These are phyloP conservation scores for Anacardium occidentale DNA, from an alignment of 345 rosid genomes.

Conservation along the genomic window DNA sequence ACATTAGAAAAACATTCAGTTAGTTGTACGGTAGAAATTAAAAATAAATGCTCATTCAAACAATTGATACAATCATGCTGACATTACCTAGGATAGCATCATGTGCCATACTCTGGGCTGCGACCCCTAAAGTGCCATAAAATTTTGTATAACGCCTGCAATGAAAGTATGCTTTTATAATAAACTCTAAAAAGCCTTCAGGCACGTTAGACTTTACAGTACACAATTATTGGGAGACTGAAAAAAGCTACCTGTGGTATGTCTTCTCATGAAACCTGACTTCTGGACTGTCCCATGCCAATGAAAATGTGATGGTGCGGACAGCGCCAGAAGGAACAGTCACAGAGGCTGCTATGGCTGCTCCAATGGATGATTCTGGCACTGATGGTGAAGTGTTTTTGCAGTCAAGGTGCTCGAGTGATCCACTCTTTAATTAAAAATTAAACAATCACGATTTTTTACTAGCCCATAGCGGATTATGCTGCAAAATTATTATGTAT, in stretches of 20 bases:
- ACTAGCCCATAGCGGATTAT: too few relatives aligned
- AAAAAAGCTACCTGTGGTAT: constrained; percentile 62
- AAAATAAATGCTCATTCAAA: background rate
- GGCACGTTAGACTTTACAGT: background rate
- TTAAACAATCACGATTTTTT: background rate
- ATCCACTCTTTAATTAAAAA: constrained; percentile 49
- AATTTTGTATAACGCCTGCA: constrained; percentile 88
- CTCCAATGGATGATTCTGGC: constrained; percentile 89
- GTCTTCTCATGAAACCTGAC: constrained; percentile 61
- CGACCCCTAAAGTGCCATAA: constrained; percentile 72
- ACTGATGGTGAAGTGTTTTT: constrained; percentile 51
- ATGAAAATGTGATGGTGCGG: constrained; percentile 69
- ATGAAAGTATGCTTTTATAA: constrained; percentile 2
- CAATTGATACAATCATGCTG: constrained; percentile 4
- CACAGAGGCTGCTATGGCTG: constrained; percentile 81
- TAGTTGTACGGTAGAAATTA: background rate
- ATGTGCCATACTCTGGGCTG: constrained; percentile 76
- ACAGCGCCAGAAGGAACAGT: constrained; percentile 64
- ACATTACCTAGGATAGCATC: constrained; percentile 73
- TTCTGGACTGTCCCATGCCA: constrained; percentile 97
- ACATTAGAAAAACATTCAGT: constrained; percentile 17
- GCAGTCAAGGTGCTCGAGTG: constrained; percentile 59
- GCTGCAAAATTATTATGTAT: too few relatives aligned
- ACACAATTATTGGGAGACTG: background rate
- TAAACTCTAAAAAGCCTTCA: background rate